Evolutionary conservation across 1,284 basidiomycete genomes (phyloP).

Genomic region (Heterobasidion occidentale): DNA sequence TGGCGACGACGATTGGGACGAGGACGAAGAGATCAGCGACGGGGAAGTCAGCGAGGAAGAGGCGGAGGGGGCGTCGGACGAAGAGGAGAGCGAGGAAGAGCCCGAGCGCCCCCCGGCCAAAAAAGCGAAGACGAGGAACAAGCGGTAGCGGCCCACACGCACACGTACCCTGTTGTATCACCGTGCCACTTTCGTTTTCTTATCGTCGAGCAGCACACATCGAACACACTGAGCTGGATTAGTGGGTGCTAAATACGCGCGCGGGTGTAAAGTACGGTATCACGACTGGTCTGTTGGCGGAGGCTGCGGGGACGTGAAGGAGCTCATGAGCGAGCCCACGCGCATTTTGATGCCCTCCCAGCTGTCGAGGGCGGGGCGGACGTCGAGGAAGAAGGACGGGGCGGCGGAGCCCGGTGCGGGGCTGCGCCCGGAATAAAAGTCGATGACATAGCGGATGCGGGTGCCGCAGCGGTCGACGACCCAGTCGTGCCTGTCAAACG

Average conservation of each 20-base stretch:
- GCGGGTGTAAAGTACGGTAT: neutral
- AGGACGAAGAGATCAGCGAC: constrained; percentile 58
- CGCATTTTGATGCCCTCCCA: constrained; percentile 88
- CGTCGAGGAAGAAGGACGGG: constrained; percentile 88
- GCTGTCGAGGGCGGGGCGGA: constrained; percentile 86
- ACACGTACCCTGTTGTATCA: neutral
- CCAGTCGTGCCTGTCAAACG: constrained; percentile 99
- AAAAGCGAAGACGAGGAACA: constrained; percentile 27
- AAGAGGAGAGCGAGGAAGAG: constrained; percentile 32
- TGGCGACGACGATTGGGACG: constrained; percentile 41
- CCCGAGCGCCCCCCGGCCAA: constrained; percentile 28
- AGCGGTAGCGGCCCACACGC: constrained; percentile 19
- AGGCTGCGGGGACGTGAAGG: constrained; percentile 9
- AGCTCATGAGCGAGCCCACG: constrained; percentile 20
- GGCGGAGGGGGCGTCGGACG: constrained; percentile 25
- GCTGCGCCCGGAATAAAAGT: constrained; percentile 92
- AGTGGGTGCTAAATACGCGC: neutral
- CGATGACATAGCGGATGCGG: constrained; percentile 90
- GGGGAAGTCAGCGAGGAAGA: constrained; percentile 53
- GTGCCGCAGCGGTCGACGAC: constrained; percentile 87
- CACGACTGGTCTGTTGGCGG: neutral
- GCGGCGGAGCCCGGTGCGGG: constrained; percentile 31
- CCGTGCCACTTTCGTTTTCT: neutral
- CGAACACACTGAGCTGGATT: neutral
- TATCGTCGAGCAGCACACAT: neutral